Evolutionary conservation across 768 basidiomycete species (phyloP), one percentile per base, ranked within the genome.

Genomic region (Pulveroboletus ravenelii): DNA sequence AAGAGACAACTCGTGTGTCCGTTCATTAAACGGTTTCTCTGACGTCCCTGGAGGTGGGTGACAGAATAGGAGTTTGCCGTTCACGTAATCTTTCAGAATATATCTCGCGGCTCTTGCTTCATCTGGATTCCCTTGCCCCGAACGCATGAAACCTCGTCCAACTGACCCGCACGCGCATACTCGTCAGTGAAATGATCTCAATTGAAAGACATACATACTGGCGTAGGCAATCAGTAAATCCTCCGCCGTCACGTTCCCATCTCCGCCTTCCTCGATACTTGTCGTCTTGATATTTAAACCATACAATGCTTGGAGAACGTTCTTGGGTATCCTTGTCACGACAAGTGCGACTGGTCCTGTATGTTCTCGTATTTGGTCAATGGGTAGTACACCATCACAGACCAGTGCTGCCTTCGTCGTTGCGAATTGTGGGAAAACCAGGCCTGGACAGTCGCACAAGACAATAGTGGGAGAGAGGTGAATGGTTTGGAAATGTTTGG

Each of bases 401-500:
- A 98, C 87, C 46, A 99, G 75, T 49, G 94, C 93, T 10, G 95
- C 96, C 66, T 91, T 93, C 3, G 93, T 97, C 25, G 90, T 93
- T 3, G 96, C 90, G 69, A 98, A 99, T 62, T 99, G 96, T 6
- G 96, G 96, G 64, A 98, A 97, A 34, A 99, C 96, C 32, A 98
- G 74, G 63, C 96, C 96, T 15, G 96, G 96, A 72, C 96, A 99
- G 71, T 99, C 96, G 59, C 94, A 98, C 17, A 99, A 80, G 41
- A 86, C 75, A 37, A 98, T 86, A 3, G 82, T 75, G 15, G 87
- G 81, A 10, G 93, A 93, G n/a, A 99, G 78, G 61, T 92, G 83
- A 59, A 97, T 93, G 0, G 96, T 98, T 69, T 99, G 96, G 72
- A 98, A 97, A 70, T 99, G 95, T 65, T 99, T 99, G 13, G 96